Conservation (phyloP, 2,329 filamentous ascomycete species). For the Cercospora janseana region DNA sequence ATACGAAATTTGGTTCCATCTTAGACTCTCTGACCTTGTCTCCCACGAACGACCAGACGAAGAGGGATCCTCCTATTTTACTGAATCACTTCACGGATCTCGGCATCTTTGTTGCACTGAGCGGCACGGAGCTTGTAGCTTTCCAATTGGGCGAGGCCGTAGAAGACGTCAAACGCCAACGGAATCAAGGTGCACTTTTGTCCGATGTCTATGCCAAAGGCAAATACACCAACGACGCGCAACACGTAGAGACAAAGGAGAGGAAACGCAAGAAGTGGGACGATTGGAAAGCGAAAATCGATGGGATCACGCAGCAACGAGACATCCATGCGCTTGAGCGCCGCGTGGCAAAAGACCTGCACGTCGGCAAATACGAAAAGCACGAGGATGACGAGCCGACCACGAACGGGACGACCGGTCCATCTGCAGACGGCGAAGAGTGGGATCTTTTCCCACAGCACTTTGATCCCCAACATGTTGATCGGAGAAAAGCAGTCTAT, state of each 20-base stretch:
- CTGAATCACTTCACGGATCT: slow-evolving; percentile 62
- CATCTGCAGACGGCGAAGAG: slow-evolving; percentile 24
- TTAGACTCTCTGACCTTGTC: slow-evolving; percentile 44
- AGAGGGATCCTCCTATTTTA: slow-evolving; percentile 11
- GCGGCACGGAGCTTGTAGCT: slow-evolving; percentile 63
- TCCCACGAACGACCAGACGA: background rate
- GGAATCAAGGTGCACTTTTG: slow-evolving; percentile 54
- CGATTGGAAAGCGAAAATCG: slow-evolving; percentile 33
- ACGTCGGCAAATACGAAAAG: slow-evolving; percentile 13
- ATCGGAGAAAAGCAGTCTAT: slow-evolving; percentile 64
- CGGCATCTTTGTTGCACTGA: slow-evolving; percentile 63
- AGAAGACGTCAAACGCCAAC: slow-evolving; percentile 39
- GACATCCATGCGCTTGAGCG: slow-evolving; percentile 32
- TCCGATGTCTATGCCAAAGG: slow-evolving; percentile 74
- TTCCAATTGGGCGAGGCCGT: slow-evolving; percentile 53
- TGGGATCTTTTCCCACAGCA: slow-evolving; percentile 47
- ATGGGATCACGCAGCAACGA: slow-evolving; percentile 24
- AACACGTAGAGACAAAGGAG: slow-evolving; percentile 16
- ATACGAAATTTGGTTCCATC: slow-evolving; percentile 62
- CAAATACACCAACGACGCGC: slow-evolving; percentile 32
- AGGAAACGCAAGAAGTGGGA: slow-evolving; percentile 28
- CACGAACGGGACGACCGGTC: slow-evolving; percentile 10
- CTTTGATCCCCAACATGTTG: slow-evolving; percentile 49
- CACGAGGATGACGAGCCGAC: slow-evolving; percentile 13
- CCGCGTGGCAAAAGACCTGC: slow-evolving; percentile 32